A percentile compares a stretch with the other conserved stretches of the same genome.
phyloP scores from a whole-genome alignment of 2,329 filamentous ascomycete species.

The Emydomyces testavorans region DNA sequence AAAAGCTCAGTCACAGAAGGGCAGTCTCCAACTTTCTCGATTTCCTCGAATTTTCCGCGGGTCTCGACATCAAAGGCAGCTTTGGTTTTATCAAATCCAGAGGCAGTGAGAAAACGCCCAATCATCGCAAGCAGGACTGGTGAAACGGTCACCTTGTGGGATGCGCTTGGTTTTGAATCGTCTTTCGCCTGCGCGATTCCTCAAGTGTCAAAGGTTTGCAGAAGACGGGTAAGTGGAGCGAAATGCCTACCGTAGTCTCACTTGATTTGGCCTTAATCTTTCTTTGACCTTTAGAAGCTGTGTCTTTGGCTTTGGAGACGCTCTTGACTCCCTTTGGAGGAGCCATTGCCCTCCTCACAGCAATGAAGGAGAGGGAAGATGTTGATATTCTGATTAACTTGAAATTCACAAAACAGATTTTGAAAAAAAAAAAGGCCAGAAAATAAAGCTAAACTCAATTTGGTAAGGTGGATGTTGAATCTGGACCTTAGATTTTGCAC shows the following conservation, averaged over 20 bases:
- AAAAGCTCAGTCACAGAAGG: constrained; percentile 35
- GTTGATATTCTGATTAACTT: neutral
- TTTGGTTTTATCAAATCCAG: constrained; percentile 53
- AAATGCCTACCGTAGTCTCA: neutral
- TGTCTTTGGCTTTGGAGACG: constrained; percentile 1
- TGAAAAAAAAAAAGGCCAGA: neutral
- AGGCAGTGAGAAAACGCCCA: constrained; percentile 53
- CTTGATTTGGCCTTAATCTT: constrained; percentile 10
- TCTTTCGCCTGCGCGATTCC: constrained; percentile 3
- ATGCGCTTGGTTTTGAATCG: neutral
- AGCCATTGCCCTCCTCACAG: constrained; percentile 2
- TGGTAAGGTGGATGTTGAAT: constrained; percentile 1
- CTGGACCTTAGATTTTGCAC: neutral
- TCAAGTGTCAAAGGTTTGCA: neutral
- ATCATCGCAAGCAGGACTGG: constrained; percentile 55
- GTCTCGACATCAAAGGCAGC: constrained; percentile 51
- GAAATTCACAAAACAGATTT: neutral
- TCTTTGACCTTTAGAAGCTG: constrained; percentile 1
- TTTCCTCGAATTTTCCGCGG: constrained; percentile 21
- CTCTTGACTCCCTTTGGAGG: constrained; percentile 4
- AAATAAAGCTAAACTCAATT: constrained; percentile 2
- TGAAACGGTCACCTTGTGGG: constrained; percentile 36
- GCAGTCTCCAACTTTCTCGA: constrained; percentile 16
- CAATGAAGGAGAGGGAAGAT: neutral
- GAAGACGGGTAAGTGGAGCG: neutral